Evolutionary conservation across 2,329 filamentous ascomycete species (phyloP).

Genomic region (Cephalotrichum gorgonifer): DNA sequence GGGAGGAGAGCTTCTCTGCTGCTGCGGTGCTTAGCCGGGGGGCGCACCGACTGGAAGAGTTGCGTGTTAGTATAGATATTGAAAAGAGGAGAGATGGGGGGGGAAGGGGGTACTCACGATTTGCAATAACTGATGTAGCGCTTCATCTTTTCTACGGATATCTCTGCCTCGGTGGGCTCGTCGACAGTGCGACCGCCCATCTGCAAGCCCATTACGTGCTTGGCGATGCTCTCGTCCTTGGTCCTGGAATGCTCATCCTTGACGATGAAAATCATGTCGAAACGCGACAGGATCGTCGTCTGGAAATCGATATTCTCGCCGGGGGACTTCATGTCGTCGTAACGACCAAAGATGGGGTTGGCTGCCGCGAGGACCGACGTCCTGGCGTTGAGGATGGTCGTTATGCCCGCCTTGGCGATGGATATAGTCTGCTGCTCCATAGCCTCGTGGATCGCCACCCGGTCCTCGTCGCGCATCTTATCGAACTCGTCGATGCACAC

Average conservation of each 20-base stretch:
- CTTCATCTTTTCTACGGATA: conserved; percentile 93
- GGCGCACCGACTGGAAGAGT: conserved; percentile 65
- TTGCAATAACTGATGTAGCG: conserved; percentile 96
- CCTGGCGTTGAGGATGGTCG: conserved; percentile 90
- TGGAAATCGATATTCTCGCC: conserved; percentile 99
- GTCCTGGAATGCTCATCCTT: conserved; percentile 85
- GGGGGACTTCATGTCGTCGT: conserved; percentile 94
- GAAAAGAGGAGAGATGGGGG: background rate
- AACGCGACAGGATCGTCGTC: conserved; percentile 93
- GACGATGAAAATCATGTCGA: conserved; percentile 99
- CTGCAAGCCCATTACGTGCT: conserved; percentile 94
- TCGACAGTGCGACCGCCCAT: conserved; percentile 82
- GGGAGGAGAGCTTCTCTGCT: conserved; percentile 89
- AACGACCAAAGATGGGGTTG: conserved; percentile 94
- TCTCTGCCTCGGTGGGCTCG: conserved; percentile 76
- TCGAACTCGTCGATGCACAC: conserved; percentile 99
- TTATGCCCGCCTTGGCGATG: conserved; percentile 97
- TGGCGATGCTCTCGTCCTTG: conserved; percentile 87
- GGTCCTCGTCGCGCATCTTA: conserved; percentile 98
- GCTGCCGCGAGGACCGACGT: conserved; percentile 93
- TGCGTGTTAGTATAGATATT: background rate
- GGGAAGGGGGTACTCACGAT: conserved; percentile 48
- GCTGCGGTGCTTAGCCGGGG: conserved; percentile 84
- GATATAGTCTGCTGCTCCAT: conserved; percentile 99
- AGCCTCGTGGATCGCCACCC: conserved; percentile 96